phyloP scores from a whole-genome alignment of 192 early-diverging fungal genomes.

The Coemansia reversa region DNA sequence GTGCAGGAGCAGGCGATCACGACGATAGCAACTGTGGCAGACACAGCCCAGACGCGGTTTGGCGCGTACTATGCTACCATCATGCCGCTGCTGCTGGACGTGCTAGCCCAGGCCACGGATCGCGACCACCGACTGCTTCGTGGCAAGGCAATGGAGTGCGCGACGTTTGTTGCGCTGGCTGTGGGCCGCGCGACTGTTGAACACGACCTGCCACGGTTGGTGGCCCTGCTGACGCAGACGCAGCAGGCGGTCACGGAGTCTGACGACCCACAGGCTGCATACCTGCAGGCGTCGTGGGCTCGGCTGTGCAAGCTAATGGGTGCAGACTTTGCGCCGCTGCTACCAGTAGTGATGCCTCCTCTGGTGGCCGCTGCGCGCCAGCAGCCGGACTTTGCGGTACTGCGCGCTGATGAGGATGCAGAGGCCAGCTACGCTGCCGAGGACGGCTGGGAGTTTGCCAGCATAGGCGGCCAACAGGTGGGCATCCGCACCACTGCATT shows the following conservation, averaged over 20 bases:
- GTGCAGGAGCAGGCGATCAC: conserved; percentile 99
- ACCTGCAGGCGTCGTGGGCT: conserved; percentile 94
- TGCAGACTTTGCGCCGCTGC: conserved; percentile 89
- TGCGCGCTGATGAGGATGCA: conserved; percentile 80
- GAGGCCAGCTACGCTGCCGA: conserved; percentile 88
- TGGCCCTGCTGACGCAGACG: conserved; percentile 74
- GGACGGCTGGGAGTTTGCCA: conserved; percentile 98
- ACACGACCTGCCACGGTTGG: conserved; percentile 74
- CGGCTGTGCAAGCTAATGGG: conserved; percentile 95
- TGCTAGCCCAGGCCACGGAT: conserved; percentile 78
- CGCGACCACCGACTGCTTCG: conserved; percentile 90
- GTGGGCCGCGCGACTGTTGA: conserved; percentile 89
- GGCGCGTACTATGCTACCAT: conserved; percentile 88
- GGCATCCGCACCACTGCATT: conserved; percentile 93
- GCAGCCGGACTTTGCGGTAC: conserved; percentile 90
- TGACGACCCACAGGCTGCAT: conserved; percentile 92
- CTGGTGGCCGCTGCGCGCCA: conserved; percentile 81
- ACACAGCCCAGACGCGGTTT: conserved; percentile 90
- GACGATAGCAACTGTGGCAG: conserved; percentile 94
- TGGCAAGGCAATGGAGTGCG: conserved; percentile 98
- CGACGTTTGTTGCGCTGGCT: conserved; percentile 88
- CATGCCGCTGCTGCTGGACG: conserved; percentile 93
- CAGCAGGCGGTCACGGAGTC: conserved; percentile 82
- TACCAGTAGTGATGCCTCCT: conserved; percentile 90
- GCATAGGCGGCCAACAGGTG: conserved; percentile 88